Evolutionary conservation across 345 rosid genomes (phyloP).

Genomic region (Citrus reticulata): DNA sequence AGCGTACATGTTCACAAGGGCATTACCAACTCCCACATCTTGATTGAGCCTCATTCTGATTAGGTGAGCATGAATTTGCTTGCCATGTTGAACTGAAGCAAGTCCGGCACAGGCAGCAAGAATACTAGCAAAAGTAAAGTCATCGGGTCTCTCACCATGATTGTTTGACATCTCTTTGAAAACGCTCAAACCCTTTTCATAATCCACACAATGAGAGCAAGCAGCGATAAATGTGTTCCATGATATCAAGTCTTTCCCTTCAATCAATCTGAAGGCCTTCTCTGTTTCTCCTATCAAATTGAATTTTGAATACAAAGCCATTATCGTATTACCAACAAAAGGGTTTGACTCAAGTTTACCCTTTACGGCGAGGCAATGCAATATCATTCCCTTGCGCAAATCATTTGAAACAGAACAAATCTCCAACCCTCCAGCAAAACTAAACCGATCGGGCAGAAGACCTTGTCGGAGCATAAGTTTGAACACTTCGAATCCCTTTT

Average conservation of each 20-base stretch:
- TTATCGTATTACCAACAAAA: conserved; percentile 48
- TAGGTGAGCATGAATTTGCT: conserved; percentile 51
- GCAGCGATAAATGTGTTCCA: conserved; percentile 52
- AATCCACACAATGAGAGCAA: conserved; percentile 35
- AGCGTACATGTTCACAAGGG: conserved; percentile 64
- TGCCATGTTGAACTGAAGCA: conserved; percentile 46
- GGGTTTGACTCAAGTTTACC: conserved; percentile 33
- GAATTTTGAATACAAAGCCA: conserved; percentile 50
- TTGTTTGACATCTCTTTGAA: conserved; percentile 38
- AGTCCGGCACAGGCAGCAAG: conserved; percentile 53
- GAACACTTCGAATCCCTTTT: conserved; percentile 37
- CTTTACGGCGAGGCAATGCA: conserved; percentile 49
- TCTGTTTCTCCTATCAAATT: conserved; percentile 32
- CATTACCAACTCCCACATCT: conserved; percentile 49
- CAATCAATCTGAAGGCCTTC: conserved; percentile 34
- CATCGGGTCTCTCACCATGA: conserved; percentile 28
- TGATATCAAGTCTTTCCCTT: conserved; percentile 50
- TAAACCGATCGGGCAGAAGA: conserved; percentile 41
- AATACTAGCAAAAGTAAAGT: conserved; percentile 44
- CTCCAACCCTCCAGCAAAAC: conserved; percentile 41
- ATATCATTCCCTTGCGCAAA: conserved; percentile 23
- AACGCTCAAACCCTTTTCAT: conserved; percentile 40
- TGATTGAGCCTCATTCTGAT: conserved; percentile 31
- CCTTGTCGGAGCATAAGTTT: conserved; percentile 36
- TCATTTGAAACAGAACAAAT: conserved; percentile 25